Base-by-base conservation (phyloP, 805 yeast genomes). In the Vanderwaltozyma yarrowii region DNA sequence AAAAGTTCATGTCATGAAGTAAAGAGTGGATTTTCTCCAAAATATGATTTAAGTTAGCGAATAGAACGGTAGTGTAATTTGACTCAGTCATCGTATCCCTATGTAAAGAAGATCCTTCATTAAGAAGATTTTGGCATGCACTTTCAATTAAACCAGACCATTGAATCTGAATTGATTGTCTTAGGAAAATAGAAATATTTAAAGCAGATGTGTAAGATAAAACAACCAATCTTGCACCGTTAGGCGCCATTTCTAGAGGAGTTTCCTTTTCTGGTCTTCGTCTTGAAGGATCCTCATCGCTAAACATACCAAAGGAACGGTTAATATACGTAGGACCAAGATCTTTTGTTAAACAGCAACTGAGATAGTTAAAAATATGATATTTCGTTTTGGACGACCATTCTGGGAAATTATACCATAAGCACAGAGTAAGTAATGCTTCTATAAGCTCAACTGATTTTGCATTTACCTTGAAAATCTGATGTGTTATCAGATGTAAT, bases 401-500 rank as follows among this genome's bases (percentile, higher is more conserved):
- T 58, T 85, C 95, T 0, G 95, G 83, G 4, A 84, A 73, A 45
- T 81, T 83, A 54, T 85, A 86, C 95, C 95, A 87, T 24, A 78
- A 58, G 19, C 81, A 71, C 35, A 81, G 62, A 6, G 83, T 50
- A 16, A 81, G 53, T 35, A 82, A 61, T 16, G 78, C 62, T 54
- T 79, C 78, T 28, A 86, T 62, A 27, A 84, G 59, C 54, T 84
- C 88, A 16, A 77, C 59, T 5, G 78, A 70, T 60, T 84, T 87
- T 39, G 74, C 69, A 17, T 95, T 94, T 17, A 72, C 64, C 7
- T 79, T 68, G 58, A 86, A 59, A 9, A 80, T 70, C 50, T 84
- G 87, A 35, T 71, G 61, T 8, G 75, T 55, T n/a, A 77, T 51
- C 21, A 74, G 51, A 49, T 66, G 65, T 17, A 76, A 54, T 16